These are phyloP conservation scores for Geranomyces michiganensis DNA, from an alignment of 192 early-diverging fungal genomes.

Conservation along the genomic window DNA sequence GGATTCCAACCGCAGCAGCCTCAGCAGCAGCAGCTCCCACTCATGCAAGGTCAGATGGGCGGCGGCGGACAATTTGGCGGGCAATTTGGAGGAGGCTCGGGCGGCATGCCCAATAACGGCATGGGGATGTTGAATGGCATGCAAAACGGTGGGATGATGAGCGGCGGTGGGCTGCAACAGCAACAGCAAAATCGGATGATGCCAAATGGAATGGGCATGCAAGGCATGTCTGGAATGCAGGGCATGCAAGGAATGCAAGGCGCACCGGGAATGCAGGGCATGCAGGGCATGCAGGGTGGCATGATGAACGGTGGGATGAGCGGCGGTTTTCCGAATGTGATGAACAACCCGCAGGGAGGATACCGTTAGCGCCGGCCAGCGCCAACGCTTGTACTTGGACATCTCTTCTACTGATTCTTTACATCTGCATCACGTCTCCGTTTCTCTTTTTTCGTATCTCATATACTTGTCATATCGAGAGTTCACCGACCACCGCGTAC, in stretches of 20 bases:
- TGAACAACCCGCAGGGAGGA: too few species aligned
- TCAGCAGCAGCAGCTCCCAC: background rate
- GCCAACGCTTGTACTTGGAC: too few species aligned
- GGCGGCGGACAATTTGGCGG: background rate
- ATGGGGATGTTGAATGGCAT: background rate
- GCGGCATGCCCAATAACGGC: background rate
- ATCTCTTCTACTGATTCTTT: too few species aligned
- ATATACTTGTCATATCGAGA: too few species aligned
- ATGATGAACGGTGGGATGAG: too few species aligned
- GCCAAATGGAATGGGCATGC: conserved; percentile 9
- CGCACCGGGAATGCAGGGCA: too few species aligned
- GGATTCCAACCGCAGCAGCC: background rate
- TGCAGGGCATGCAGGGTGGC: too few species aligned
- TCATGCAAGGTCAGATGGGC: background rate
- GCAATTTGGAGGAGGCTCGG: background rate
- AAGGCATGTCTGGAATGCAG: background rate
- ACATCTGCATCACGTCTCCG: too few species aligned
- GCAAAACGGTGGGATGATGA: background rate
- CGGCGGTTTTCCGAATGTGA: too few species aligned
- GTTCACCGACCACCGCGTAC: too few species aligned
- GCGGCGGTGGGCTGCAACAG: background rate
- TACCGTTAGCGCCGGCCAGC: too few species aligned
- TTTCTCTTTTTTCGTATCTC: too few species aligned
- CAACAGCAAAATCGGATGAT: background rate
- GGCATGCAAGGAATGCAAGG: conserved; percentile 9